phyloP scores from a whole-genome alignment of 2,329 filamentous ascomycete species.

The Penicillium sp. region DNA sequence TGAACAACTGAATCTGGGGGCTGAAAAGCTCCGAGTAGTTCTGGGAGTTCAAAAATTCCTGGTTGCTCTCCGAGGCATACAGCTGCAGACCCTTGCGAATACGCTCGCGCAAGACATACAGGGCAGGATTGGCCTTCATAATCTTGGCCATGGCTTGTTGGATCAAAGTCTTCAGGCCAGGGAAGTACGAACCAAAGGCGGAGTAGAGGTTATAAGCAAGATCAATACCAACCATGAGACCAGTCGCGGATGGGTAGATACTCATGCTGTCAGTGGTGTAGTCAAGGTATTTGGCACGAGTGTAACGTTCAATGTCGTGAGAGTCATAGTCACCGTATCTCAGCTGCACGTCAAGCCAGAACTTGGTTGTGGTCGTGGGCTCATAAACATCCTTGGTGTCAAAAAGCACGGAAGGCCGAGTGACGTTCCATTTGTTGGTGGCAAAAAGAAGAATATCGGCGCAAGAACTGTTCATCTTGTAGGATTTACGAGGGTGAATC shows the following conservation, averaged over 20 bases:
- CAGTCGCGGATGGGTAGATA: conserved; percentile 95
- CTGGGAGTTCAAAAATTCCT: conserved; percentile 98
- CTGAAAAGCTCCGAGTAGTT: conserved; percentile 99
- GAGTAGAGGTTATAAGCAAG: conserved; percentile 98
- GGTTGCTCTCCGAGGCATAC: conserved; percentile 97
- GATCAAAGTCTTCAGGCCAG: conserved; percentile 88
- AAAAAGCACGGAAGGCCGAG: conserved; percentile 85
- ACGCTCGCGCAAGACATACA: conserved; percentile 95
- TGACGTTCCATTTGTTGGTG: conserved; percentile 98
- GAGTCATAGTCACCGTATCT: conserved; percentile 98
- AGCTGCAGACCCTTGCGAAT: conserved; percentile 97
- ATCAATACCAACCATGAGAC: conserved; percentile 96
- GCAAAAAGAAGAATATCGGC: conserved; percentile 96
- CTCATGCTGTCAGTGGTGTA: conserved; percentile 99
- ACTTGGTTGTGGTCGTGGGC: conserved; percentile 94
- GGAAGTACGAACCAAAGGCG: conserved; percentile 98
- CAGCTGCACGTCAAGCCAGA: conserved; percentile 97
- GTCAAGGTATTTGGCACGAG: conserved; percentile 95
- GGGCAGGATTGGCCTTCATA: conserved; percentile 97
- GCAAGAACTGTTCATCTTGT: conserved; percentile 99
- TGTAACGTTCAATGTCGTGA: conserved; percentile 97
- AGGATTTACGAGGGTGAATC: conserved; percentile 97
- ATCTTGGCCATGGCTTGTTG: conserved; percentile 99
- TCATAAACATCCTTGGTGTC: conserved; percentile 97
- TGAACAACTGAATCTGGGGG: conserved; percentile 98